Conservation (phyloP, 208 protist species). For the Trypanosoma melophagium region DNA sequence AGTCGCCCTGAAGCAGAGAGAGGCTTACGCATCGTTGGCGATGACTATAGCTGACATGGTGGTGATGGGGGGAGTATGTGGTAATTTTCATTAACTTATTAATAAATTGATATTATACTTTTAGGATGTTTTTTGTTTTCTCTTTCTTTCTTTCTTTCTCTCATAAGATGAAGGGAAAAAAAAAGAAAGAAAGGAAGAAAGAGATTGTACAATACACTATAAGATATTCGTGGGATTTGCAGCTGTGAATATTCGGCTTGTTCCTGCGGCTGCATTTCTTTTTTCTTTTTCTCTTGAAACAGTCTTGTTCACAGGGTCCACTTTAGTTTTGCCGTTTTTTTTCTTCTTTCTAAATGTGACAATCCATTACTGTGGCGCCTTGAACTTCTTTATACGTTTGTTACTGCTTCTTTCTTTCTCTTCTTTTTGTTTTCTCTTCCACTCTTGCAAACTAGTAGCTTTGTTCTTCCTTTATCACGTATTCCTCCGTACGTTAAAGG, state of each 20-base stretch:
- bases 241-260: too few species aligned
- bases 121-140: too few species aligned
- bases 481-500: too few species aligned
- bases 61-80: too few species aligned
- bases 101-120: too few species aligned
- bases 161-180: slow-evolving; percentile 1
- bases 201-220: neutral
- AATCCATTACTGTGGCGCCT: too few species aligned
- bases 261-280: neutral
- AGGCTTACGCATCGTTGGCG: slow-evolving; percentile 57
- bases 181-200: slow-evolving; percentile 2
- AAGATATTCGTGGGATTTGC: neutral
- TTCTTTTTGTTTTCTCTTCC: slow-evolving; percentile 15
- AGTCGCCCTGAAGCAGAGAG: slow-evolving; percentile 28
- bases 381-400: slow-evolving; percentile 13
- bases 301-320: neutral
- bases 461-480: neutral
- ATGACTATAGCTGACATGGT: slow-evolving; percentile 30
- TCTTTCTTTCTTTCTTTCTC: neutral
- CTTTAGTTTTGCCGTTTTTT: too few species aligned
- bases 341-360: too few species aligned
- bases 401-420: slow-evolving; percentile 13
- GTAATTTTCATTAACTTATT: neutral
- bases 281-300: neutral
- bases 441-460: neutral